These are phyloP conservation scores for Fraxinus nigra DNA, from an alignment of 305 asterid genomes.

Conservation along the genomic window DNA sequence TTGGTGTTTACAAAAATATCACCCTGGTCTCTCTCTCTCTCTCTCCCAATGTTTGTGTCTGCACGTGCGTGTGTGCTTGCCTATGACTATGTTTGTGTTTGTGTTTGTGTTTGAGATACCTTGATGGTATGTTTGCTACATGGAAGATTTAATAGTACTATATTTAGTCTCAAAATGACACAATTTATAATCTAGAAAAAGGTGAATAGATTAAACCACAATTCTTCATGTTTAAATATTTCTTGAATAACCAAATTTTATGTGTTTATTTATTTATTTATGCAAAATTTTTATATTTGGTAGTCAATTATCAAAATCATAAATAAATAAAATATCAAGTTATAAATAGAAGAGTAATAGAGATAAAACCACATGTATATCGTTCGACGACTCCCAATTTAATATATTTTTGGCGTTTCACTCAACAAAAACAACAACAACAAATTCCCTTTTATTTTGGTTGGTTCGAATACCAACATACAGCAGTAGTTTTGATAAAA, in stretches of 20 bases:
- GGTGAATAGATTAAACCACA: neutral
- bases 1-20: conserved; percentile 64
- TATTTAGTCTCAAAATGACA: neutral
- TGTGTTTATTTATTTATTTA: neutral
- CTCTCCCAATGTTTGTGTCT: neutral
- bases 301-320: neutral
- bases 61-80: neutral
- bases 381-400: neutral
- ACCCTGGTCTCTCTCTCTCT: conserved; percentile 56
- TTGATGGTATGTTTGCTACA: neutral
- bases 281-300: neutral
- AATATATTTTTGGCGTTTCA: neutral
- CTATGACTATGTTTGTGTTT: neutral
- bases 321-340: neutral
- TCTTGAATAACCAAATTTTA: neutral
- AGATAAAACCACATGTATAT: neutral
- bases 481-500: neutral
- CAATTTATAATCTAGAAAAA: neutral
- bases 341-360: neutral
- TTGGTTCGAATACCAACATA: neutral
- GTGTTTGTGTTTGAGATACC: neutral
- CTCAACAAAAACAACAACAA: neutral
- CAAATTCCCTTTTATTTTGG: neutral
- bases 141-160: neutral
- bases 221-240: neutral